Base-by-base conservation (phyloP, 1,284 basidiomycete genomes). In the Xerocomus alliaceus region DNA sequence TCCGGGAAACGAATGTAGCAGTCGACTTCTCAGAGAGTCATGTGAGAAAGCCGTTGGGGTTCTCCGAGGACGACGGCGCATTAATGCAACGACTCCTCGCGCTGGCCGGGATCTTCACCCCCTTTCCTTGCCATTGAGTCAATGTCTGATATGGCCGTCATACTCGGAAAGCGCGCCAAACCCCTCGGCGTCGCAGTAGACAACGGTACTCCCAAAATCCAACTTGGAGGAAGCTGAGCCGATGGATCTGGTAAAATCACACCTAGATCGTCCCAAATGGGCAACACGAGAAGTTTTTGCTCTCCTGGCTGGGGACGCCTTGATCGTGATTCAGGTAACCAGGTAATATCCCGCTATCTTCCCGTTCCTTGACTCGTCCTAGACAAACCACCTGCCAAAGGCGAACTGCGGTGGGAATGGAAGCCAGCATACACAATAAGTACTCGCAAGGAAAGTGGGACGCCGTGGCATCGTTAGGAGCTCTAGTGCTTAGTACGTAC, bases 41-140 rank as follows among this genome's bases (percentile, higher is more conserved):
- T 37, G 37, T 54, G 57, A 44, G 55, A 68, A 61, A 48, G 26
- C 32, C 37, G 34, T 44, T 45, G 44, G 20, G 41, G 41, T 60
- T 57, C 65, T 58, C 69, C 69, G 68, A 70, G 62, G 58, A 60
- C n/a, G 56, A 49, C 56, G 67, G 60, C 29, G 17, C 12, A 54
- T 34, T 35, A n/a, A n/a, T 48, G 5, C 24, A 24, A 26, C 37
- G 48, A 49, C 31, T 52, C 51, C n/a, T n/a, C n/a, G n/a, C n/a
- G n/a, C n/a, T n/a, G n/a, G n/a, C n/a, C n/a, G n/a, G n/a, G n/a
- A n/a, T n/a, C n/a, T n/a, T n/a, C n/a, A n/a, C n/a, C n/a, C n/a
- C 34, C 44, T 17, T 54, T 41, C 28, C 44, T 45, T 42, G 39
- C n/a, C 24, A 51, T 68, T 49, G 47, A 61, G 29, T 60, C 56